Evolutionary conservation across 78 protist species (phyloP).

Genomic region (Pigoraptor vietnamica): DNA sequence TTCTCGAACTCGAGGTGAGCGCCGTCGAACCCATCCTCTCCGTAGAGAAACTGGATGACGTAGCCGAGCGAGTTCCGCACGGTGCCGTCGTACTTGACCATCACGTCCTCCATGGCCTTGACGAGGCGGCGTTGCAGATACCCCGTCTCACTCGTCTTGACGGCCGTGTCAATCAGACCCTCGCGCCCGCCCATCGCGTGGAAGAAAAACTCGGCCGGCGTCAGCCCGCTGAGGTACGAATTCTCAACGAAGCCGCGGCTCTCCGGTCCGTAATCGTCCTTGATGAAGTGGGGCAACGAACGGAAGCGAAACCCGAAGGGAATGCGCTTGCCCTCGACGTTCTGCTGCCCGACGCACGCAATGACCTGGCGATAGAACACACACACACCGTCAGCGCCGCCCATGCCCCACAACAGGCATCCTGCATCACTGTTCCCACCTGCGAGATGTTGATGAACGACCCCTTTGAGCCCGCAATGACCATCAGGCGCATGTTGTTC

Average conservation of each 20-base stretch:
- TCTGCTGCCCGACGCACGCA: slow-evolving; percentile 99
- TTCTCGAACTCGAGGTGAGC: not conserved
- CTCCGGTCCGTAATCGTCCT: slow-evolving; percentile 91
- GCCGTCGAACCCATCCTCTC: slow-evolving; percentile 93
- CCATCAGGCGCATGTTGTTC: slow-evolving; percentile 94
- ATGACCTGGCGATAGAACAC: slow-evolving; percentile 24
- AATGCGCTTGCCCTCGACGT: slow-evolving; percentile 98
- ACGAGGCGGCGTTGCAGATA: slow-evolving; percentile 95
- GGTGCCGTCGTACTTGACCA: slow-evolving; percentile 87
- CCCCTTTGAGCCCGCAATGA: slow-evolving; percentile 97
- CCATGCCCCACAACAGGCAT: too few species aligned
- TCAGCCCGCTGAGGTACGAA: slow-evolving; percentile 92
- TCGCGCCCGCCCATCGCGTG: slow-evolving; percentile 99
- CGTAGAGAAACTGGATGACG: slow-evolving; percentile 88
- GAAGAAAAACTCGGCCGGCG: slow-evolving; percentile 95
- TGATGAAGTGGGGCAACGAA: slow-evolving; percentile 97
- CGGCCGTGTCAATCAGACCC: slow-evolving; percentile 97
- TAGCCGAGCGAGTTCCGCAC: slow-evolving; percentile 92
- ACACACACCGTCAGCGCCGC: not conserved
- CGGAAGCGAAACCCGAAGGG: slow-evolving; percentile 93
- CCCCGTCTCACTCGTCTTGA: slow-evolving; percentile 99
- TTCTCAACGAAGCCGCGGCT: slow-evolving; percentile 95
- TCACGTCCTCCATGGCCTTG: slow-evolving; percentile 92
- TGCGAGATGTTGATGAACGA: slow-evolving; percentile 94
- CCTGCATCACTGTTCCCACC: slow-evolving; percentile 46